Base-by-base conservation (phyloP, 495 filamentous ascomycete genomes). In the Xylaria curta region DNA sequence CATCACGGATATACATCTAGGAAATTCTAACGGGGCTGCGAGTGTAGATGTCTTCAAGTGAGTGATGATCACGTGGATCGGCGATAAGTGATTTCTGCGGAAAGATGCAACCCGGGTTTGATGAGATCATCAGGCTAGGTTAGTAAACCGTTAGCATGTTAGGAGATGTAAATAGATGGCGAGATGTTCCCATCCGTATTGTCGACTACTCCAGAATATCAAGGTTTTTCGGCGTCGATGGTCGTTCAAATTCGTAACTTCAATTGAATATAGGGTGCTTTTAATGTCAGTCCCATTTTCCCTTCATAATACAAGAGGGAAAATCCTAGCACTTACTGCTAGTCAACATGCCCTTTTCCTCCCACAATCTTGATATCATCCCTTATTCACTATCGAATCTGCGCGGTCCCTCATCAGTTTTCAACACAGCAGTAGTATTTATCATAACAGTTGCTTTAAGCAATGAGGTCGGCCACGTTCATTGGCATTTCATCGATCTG, bases 401-500 rank as follows among this genome's bases (percentile, higher is more conserved):
- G 69, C 64, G 26, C 24, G 51, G 66, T 53, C 59, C 44, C 38
- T 56, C 10, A 73, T 76, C 70, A 72, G 69, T 67, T 70, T 33
- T 46, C 40, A 21, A 53, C 47, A 42, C 21, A 44, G 54, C n/a
- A 15, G 13, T 33, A 21, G 3, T 42, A 12, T 49, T n/a, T 8
- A 31, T 3, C 51, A 26, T 12, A n/a, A 12, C 26, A 9, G 13
- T 28, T 3, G 17, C 28, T 47, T 72, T 69, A 78, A 69, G 76
- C 64, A 71, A 92, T 85, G 40, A 91, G 84, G 76, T 91, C 89
- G 60, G 90, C 89, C 70, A 92, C 90, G 78, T 98, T 98, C 96
- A 99, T 98, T 33, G 96, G 96, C 96, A 99, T 99, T 87, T 99
- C 96, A 78, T 99, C 96, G 74, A 99, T 99, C 83, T 99, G 96